Conservation (phyloP, 1,139 yeast genomes). For the Zhuliangozyma blackwelliae region DNA sequence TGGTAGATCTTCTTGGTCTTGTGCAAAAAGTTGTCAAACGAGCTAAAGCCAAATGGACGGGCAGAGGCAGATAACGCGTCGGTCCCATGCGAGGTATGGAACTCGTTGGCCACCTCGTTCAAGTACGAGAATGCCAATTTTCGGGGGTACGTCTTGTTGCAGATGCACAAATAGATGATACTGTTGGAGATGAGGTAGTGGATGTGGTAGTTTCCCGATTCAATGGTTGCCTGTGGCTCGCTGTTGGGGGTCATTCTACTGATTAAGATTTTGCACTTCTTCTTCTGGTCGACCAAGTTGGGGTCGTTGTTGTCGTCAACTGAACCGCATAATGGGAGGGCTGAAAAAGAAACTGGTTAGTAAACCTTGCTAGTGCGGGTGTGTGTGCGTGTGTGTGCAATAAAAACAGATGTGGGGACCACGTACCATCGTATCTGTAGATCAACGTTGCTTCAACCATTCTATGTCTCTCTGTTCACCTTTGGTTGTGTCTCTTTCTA, state of each 20-base stretch:
- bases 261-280: conserved; percentile 75
- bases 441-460: conserved; percentile 74
- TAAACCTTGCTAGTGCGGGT: background rate
- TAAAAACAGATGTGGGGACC: background rate
- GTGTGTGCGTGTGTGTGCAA: too few relatives aligned
- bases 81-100: conserved; percentile 70
- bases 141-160: conserved; percentile 77
- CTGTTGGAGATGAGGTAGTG: conserved; percentile 66
- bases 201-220: conserved; percentile 68
- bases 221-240: conserved; percentile 83
- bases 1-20: conserved; percentile 87
- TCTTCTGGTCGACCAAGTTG: conserved; percentile 69
- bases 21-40: conserved; percentile 77
- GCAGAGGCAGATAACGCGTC: conserved; percentile 61
- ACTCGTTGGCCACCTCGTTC: conserved; percentile 77
- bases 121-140: conserved; percentile 86
- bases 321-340: conserved; percentile 88
- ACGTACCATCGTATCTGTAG: conserved; percentile 68
- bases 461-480: background rate
- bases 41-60: conserved; percentile 86
- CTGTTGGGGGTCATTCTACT: conserved; percentile 75
- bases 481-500: too few relatives aligned
- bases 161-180: conserved; percentile 73
- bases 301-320: conserved; percentile 65
- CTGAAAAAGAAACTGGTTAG: conserved; percentile 24